Conservation (phyloP, 495 filamentous ascomycete genomes). For the Filosporella fistucella region DNA sequence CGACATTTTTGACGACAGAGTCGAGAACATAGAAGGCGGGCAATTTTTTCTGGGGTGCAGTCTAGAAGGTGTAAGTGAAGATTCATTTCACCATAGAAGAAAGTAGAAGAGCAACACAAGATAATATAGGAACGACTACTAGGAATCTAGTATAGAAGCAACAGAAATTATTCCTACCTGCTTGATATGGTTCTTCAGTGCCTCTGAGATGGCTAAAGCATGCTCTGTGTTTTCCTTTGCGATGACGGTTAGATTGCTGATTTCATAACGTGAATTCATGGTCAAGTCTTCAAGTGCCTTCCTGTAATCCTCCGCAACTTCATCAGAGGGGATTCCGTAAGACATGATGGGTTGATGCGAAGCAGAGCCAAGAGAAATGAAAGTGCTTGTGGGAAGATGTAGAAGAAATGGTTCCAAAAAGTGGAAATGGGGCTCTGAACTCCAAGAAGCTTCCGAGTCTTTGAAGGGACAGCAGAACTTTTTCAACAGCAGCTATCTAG, state of each 20-base stretch:
- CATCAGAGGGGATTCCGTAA: conserved; percentile 67
- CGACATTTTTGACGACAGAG: conserved; percentile 97
- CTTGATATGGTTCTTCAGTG: conserved; percentile 86
- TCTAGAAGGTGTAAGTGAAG: conserved; percentile 48
- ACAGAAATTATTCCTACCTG: conserved; percentile 57
- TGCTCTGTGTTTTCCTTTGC: conserved; percentile 95
- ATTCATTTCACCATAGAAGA: too few relatives aligned
- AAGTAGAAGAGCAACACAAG: conserved; percentile 2
- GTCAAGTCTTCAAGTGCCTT: conserved; percentile 88
- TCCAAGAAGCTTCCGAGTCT: conserved; percentile 13
- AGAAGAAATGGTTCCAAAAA: conserved; percentile 1
- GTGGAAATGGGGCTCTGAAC: conserved; percentile 12
- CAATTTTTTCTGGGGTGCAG: conserved; percentile 77
- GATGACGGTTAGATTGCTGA: conserved; percentile 92
- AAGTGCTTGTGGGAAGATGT: conserved; percentile 1
- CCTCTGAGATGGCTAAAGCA: conserved; percentile 84
- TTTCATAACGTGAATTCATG: conserved; percentile 84
- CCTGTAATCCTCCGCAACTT: conserved; percentile 92
- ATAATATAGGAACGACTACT: conserved; percentile 7
- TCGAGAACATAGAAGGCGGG: conserved; percentile 97
- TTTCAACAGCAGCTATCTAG: conserved; percentile 26
- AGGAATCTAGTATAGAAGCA: conserved; percentile 8
- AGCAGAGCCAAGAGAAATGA: conserved; percentile 4
- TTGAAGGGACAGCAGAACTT: conserved; percentile 8
- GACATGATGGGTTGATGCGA: conserved; percentile 57